A percentile compares a stretch with the other conserved stretches of the same genome.
phyloP scores from a whole-genome alignment of 1,284 basidiomycete species.

The Apiotrichum montevideense region DNA sequence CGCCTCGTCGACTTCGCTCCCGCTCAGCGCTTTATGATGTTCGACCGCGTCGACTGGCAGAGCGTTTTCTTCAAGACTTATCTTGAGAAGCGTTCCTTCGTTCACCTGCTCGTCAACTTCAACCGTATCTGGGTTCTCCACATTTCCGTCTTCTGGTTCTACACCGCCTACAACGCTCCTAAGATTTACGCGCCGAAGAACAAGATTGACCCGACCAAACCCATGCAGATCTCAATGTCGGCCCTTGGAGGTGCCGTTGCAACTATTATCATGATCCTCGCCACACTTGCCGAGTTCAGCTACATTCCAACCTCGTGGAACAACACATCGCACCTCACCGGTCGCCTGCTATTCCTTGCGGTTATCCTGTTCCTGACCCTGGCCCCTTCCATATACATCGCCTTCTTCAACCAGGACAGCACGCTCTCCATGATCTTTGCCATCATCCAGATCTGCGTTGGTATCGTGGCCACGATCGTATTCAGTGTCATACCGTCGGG shows the following conservation, averaged over 20 bases:
- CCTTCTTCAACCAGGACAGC: constrained; percentile 62
- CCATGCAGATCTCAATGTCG: constrained; percentile 75
- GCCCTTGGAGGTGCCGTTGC: constrained; percentile 87
- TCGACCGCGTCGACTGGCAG: constrained; percentile 90
- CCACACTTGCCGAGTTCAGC: constrained; percentile 85
- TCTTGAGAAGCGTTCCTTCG: constrained; percentile 87
- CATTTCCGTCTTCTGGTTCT: constrained; percentile 86
- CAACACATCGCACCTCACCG: constrained; percentile 86
- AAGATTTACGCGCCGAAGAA: constrained; percentile 64
- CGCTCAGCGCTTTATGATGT: constrained; percentile 86
- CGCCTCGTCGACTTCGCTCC: constrained; percentile 83
- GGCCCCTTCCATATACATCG: constrained; percentile 87
- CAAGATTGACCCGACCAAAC: constrained; percentile 40
- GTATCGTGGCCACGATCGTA: constrained; percentile 69
- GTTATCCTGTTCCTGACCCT: constrained; percentile 77
- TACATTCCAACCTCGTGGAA: constrained; percentile 97
- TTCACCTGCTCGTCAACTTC: constrained; percentile 93
- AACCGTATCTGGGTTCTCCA: constrained; percentile 97
- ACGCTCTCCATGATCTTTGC: constrained; percentile 72
- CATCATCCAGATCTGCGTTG: constrained; percentile 87
- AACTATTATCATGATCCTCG: constrained; percentile 84
- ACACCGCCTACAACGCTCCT: constrained; percentile 89
- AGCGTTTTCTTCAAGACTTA: constrained; percentile 96
- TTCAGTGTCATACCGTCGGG: constrained; percentile 86
- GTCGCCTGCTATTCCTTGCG: constrained; percentile 74